Evolutionary conservation across 208 protist genomes (phyloP).

Genomic region (Trypanosoma avium): DNA sequence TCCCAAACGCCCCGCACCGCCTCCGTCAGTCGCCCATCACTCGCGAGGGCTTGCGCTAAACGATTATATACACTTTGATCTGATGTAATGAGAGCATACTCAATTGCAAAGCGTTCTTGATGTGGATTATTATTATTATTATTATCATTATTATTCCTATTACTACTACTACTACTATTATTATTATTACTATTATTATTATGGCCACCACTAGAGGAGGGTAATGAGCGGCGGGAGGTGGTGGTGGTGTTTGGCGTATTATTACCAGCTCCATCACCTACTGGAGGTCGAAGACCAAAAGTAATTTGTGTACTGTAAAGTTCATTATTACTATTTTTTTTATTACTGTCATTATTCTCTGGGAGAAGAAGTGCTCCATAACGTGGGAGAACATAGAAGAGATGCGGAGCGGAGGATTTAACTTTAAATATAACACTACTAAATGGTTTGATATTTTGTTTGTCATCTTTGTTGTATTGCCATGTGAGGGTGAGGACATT

Average conservation of each 20-base stretch:
- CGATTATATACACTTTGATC: slow-evolving; percentile 52
- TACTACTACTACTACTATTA: too few relatives aligned
- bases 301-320: slow-evolving; percentile 21
- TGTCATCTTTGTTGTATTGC: slow-evolving; percentile 12
- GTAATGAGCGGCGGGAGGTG: background rate
- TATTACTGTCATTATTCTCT: slow-evolving; percentile 31
- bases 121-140: too few relatives aligned
- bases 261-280: slow-evolving; percentile 8
- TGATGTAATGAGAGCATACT: slow-evolving; percentile 47
- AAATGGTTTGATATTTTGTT: slow-evolving; percentile 36
- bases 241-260: background rate
- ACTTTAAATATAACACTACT: slow-evolving; percentile 72
- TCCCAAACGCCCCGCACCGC: slow-evolving; percentile 63
- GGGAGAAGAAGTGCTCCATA: slow-evolving; percentile 66
- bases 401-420: slow-evolving; percentile 70
- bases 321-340: background rate
- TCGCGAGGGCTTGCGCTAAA: slow-evolving; percentile 25
- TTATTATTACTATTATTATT: too few relatives aligned
- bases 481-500: slow-evolving; percentile 66
- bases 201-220: slow-evolving; percentile 8
- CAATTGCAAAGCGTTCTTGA: slow-evolving; percentile 68
- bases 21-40: slow-evolving; percentile 32
- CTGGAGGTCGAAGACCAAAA: slow-evolving; percentile 37
- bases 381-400: slow-evolving; percentile 77
- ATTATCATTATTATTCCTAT: too few relatives aligned